phyloP scores from a whole-genome alignment of 1,284 basidiomycete species.

The Cryptococcus jaspeensis region DNA sequence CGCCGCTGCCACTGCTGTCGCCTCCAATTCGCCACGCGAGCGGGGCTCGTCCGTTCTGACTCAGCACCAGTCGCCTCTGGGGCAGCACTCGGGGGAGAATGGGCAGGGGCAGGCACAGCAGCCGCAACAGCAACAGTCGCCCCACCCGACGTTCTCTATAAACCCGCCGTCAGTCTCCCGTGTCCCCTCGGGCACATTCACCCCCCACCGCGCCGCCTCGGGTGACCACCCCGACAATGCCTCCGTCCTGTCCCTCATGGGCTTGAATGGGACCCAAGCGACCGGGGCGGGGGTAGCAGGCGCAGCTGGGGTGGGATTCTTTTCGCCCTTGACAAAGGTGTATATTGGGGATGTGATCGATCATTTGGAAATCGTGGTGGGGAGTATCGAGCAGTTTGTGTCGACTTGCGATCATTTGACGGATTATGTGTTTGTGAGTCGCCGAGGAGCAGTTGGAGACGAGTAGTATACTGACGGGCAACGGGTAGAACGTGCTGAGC shows the following conservation, averaged over 20 bases:
- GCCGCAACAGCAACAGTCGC: neutral
- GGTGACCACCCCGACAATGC: neutral
- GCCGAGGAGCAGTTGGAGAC: neutral
- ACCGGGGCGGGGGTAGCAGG: neutral
- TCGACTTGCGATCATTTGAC: constrained; percentile 50
- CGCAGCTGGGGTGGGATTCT: constrained; percentile 28
- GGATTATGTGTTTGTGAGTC: constrained; percentile 49
- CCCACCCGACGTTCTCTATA: too few species aligned
- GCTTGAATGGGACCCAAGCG: neutral
- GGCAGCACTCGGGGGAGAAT: neutral
- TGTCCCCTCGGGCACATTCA: neutral
- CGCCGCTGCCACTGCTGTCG: constrained; percentile 34
- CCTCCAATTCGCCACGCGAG: neutral
- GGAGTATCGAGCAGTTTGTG: constrained; percentile 47
- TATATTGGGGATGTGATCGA: constrained; percentile 49
- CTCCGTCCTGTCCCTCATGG: neutral
- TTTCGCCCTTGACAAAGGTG: constrained; percentile 42
- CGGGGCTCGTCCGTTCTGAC: constrained; percentile 7
- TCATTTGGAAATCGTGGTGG: constrained; percentile 49
- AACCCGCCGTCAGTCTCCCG: neutral
- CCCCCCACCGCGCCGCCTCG: neutral
- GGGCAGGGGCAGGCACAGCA: neutral
- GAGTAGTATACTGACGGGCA: neutral
- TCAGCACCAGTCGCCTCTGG: constrained; percentile 7
- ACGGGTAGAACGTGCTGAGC: constrained; percentile 41